Percentiles rank a stretch among this genome's conserved stretches.
Evolutionary conservation across 495 filamentous ascomycete genomes (phyloP).

Genomic region (Annulohypoxylon maeteangense): DNA sequence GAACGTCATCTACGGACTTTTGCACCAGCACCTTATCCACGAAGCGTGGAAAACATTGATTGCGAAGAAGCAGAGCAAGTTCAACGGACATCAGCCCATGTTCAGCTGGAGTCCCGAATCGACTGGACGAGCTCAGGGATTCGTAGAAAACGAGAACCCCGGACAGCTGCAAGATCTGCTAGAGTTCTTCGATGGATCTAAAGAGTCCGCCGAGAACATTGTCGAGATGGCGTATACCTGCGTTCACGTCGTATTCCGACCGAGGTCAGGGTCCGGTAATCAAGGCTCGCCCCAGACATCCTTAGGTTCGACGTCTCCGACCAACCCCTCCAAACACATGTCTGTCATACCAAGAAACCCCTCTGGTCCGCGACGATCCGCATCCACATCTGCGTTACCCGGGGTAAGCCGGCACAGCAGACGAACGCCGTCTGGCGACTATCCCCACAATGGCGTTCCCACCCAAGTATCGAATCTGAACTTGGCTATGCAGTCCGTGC

Average conservation of each 20-base stretch:
- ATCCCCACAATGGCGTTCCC: conserved; percentile 6
- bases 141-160: conserved; percentile 58
- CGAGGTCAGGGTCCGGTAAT: conserved; percentile 33
- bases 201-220: conserved; percentile 54
- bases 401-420: conserved; percentile 28
- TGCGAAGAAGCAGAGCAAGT: conserved; percentile 51
- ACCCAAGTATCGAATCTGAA: conserved; percentile 26
- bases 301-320: conserved; percentile 15
- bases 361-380: conserved; percentile 39
- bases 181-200: conserved; percentile 58
- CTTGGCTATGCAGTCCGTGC: conserved; percentile 18
- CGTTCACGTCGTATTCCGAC: conserved; percentile 54
- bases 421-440: conserved; percentile 31
- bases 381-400: conserved; percentile 44
- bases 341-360: conserved; percentile 33
- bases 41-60: conserved; percentile 59
- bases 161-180: conserved; percentile 62
- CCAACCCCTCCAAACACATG: conserved; percentile 25
- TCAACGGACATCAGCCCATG: conserved; percentile 57
- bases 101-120: conserved; percentile 58
- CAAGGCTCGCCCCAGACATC: conserved; percentile 25
- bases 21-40: conserved; percentile 61
- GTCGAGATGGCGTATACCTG: conserved; percentile 55
- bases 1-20: conserved; percentile 60
- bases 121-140: conserved; percentile 61